A percentile compares a stretch with the other conserved stretches of the same genome.
phyloP scores from a whole-genome alignment of 225 moss, liverwort and hornwort species.

The Pseudisothecium myosuroides region DNA sequence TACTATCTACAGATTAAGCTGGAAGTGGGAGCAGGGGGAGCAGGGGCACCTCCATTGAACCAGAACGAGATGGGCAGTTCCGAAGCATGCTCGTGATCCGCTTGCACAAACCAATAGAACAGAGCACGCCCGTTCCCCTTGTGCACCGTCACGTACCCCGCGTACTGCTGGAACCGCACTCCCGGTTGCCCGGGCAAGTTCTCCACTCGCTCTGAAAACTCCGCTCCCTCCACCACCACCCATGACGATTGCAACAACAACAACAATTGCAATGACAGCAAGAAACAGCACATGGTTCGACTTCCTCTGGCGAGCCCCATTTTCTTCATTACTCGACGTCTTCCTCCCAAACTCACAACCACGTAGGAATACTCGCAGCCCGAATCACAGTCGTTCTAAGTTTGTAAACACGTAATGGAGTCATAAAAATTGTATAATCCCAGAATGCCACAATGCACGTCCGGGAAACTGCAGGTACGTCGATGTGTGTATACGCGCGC shows the following conservation, averaged over 20 bases:
- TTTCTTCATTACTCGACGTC: not conserved
- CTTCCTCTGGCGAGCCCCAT: not conserved
- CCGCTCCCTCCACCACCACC: slow-evolving; percentile 15
- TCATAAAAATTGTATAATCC: not conserved
- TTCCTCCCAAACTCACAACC: not conserved
- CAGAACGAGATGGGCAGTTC: slow-evolving; percentile 57
- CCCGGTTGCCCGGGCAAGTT: slow-evolving; percentile 58
- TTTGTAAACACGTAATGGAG: not conserved
- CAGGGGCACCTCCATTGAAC: slow-evolving; percentile 69
- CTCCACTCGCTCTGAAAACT: slow-evolving; percentile 25
- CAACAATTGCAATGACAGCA: not conserved
- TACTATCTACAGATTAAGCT: not conserved
- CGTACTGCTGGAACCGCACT: slow-evolving; percentile 64
- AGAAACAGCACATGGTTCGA: not conserved
- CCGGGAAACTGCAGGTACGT: not conserved
- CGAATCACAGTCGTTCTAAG: not conserved
- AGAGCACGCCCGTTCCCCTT: slow-evolving; percentile 33
- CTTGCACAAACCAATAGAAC: slow-evolving; percentile 84
- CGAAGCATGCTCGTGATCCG: slow-evolving; percentile 35
- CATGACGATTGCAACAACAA: not conserved
- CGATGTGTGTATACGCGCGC: too few species aligned
- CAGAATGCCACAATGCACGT: not conserved
- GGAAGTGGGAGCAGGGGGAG: not conserved
- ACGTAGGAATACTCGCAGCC: not conserved
- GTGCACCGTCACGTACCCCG: slow-evolving; percentile 71